Conservation (phyloP, 2,329 filamentous ascomycete species). For the Colletotrichum lindemuthianum region DNA sequence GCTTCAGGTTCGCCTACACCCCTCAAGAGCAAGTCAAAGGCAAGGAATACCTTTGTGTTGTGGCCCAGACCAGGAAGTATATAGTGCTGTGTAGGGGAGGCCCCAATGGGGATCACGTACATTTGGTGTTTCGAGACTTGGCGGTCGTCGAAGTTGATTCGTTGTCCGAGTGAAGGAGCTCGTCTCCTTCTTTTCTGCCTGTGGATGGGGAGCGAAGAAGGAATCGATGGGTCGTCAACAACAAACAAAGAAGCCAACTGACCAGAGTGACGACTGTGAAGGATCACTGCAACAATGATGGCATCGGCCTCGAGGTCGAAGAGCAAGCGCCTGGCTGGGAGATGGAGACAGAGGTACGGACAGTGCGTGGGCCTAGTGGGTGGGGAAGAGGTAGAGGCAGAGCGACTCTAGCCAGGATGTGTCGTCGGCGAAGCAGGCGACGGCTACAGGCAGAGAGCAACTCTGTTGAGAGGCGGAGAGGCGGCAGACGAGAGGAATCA, state of each 20-base stretch:
- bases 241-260: neutral
- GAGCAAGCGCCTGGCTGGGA: conserved; percentile 3
- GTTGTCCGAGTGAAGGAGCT: conserved; percentile 26
- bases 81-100: conserved; percentile 28
- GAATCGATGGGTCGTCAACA: no score
- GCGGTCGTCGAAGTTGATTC: conserved; percentile 40
- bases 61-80: conserved; percentile 43
- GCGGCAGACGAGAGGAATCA: conserved; percentile 20
- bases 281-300: conserved; percentile 17
- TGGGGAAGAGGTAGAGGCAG: no score
- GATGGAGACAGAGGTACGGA: conserved; percentile 4
- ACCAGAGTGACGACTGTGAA: neutral
- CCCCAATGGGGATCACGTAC: conserved; percentile 52
- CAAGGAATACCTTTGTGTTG: conserved; percentile 45
- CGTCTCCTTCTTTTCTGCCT: no score
- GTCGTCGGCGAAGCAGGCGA: conserved; percentile 18
- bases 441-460: conserved; percentile 12
- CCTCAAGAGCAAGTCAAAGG: conserved; percentile 29
- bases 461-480: conserved; percentile 19
- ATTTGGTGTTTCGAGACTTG: conserved; percentile 53
- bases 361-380: neutral
- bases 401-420: no score
- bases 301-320: conserved; percentile 21
- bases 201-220: no score
- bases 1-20: conserved; percentile 38